Base-by-base conservation (phyloP, 441 rosid genomes). In the Manihot esculenta region DNA sequence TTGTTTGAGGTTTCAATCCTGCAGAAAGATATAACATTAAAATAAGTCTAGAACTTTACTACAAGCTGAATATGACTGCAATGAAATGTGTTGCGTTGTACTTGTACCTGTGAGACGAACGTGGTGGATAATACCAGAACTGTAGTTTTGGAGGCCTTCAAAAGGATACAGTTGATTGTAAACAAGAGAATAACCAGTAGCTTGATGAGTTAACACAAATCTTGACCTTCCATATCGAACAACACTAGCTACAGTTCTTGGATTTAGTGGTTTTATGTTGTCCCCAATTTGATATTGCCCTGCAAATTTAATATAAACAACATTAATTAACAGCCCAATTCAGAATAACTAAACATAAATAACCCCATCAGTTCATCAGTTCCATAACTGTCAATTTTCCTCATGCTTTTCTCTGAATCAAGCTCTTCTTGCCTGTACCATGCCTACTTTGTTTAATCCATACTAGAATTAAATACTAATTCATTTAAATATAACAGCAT, bases 121-220 rank as follows among this genome's bases (percentile, higher is more conserved):
- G 54, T 82, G 93, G 76, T 88, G 91, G 57, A 87, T 87, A 56
- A 87, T 81, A 17, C 94, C 88, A 54, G 91, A 87, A 69, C 86
- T 83, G 70, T 87, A 88, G 68, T 87, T 88, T 63, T 81, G 79
- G 7, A 85, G 85, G 73, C 85, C 88, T 73, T 80, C 57, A 47
- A 76, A 83, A 41, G 88, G 88, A 74, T 88, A 87, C 21, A 84
- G 79, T 55, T 85, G 91, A 67, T 17, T 79, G 75, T 87, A 88
- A 71, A 88, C 69, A 35, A 84, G 85, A 56, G 87, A 79, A 18
- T 76, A 41, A 38, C 94, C 94, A 7, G 57, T 62, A 24, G 81
- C 88, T 71, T 18, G 56, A 57, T 20, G 77, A 50, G 30, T 72
- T 26, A 66, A 60, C 38, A 60, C 33, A 38, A 66, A 70, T 18